Base-by-base conservation (phyloP, 345 rosid species). In the Cardiospermum halicacabum region DNA sequence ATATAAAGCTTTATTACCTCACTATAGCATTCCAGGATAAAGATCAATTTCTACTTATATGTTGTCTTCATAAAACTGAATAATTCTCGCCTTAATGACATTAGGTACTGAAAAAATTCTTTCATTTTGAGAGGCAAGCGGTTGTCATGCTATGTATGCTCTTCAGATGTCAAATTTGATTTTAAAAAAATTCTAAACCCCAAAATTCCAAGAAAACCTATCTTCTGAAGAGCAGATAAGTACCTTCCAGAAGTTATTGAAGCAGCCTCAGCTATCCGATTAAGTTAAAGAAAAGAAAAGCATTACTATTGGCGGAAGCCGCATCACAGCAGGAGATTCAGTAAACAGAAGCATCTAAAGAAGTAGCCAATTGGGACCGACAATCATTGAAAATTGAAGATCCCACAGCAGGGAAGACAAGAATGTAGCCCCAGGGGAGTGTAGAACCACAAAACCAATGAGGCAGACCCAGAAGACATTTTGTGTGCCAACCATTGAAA, bases 401-500 rank as follows among this genome's bases (percentile, higher is more conserved):
- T 78, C 85, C 86, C 89, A 80, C 51, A 45, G 83, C 75, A 74
- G 79, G 76, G 82, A 73, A 68, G 89, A 77, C 65, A 75, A 79
- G 79, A 74, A 81, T 74, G 73, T 69, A 80, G 82, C 78, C 84
- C 65, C 82, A 68, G 45, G 57, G 77, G 54, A 80, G 84, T 76
- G 98, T 76, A 85, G 88, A 78, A 76, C 91, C 92, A 86, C 80
- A 85, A 80, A 92, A 87, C 87, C 88, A 81, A 87, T 70, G 88
- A 86, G 72, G 96, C 78, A 84, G 88, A 87, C 74, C 82, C 86
- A 81, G 89, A 84, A 76, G 95, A 84, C 77, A 92, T 96, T 96
- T 64, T 51, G 67, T 64, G 51, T 47, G 22, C 51, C 22, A 47
- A 47, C 51, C 51, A 47, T 47, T 47, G 51, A 47, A 47, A 47